A percentile compares a stretch with the other conserved stretches of the same genome.
phyloP scores from a whole-genome alignment of 345 rosid species.

The Dimocarpus longan region DNA sequence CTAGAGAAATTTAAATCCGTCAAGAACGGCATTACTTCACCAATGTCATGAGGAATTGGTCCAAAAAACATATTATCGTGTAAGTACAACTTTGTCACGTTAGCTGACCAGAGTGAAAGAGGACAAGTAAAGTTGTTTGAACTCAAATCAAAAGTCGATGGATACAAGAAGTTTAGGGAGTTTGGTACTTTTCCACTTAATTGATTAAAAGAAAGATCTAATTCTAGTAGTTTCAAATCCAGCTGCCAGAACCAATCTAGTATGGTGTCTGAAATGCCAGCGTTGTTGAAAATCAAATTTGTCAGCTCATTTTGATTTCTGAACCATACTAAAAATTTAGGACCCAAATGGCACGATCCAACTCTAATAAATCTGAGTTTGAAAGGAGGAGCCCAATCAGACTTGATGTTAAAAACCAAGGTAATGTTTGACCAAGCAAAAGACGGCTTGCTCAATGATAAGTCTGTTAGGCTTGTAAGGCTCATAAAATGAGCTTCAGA shows the following conservation, averaged over 20 bases:
- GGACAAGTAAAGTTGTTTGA: conserved; percentile 24
- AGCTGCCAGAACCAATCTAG: conserved; percentile 39
- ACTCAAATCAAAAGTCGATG: conserved; percentile 22
- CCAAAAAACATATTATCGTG: conserved; percentile 18
- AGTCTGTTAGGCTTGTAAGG: conserved; percentile 22
- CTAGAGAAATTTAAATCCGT: conserved; percentile 16
- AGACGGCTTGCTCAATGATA: conserved; percentile 1
- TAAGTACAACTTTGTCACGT: conserved; percentile 18
- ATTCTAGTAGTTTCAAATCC: background rate
- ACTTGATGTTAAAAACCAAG: conserved; percentile 30
- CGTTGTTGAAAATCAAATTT: conserved; percentile 18
- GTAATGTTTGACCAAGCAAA: conserved; percentile 7
- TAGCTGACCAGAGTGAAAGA: conserved; percentile 18
- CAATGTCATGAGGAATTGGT: conserved; percentile 17
- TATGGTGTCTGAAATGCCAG: background rate
- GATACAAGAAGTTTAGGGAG: background rate
- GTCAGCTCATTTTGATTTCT: conserved; percentile 27
- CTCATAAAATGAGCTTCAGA: conserved; percentile 34
- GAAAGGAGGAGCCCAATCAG: conserved; percentile 43
- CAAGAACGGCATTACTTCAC: background rate
- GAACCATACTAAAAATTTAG: conserved; percentile 40
- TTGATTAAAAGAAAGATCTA: conserved; percentile 21
- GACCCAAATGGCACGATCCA: conserved; percentile 35
- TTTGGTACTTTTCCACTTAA: conserved; percentile 24
- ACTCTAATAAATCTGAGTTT: conserved; percentile 23